Percentiles rank a stretch among this genome's conserved stretches.
phyloP scores from a whole-genome alignment of 2,329 filamentous ascomycete species.

The Endoconidiophora laricicola region DNA sequence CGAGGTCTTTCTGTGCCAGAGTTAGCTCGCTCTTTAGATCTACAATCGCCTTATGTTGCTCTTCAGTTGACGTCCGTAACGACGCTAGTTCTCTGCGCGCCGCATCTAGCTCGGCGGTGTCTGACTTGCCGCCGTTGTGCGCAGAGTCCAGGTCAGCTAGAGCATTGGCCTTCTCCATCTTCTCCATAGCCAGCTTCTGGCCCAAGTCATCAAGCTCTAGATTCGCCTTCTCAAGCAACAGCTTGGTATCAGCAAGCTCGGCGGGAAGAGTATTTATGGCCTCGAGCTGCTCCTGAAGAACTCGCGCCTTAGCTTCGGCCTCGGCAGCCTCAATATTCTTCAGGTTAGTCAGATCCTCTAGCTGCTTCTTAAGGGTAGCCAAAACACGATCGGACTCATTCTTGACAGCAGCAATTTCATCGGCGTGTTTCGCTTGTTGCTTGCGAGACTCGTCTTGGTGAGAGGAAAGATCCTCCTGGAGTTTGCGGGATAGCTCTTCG shows the following conservation, averaged over 20 bases:
- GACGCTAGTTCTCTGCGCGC: slow-evolving; percentile 33
- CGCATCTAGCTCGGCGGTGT: slow-evolving; percentile 36
- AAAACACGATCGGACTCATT: slow-evolving; percentile 17
- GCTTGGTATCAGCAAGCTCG: slow-evolving; percentile 4
- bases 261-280: slow-evolving; percentile 28
- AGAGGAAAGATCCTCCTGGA: slow-evolving; percentile 14
- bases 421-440: slow-evolving; percentile 1
- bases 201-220: slow-evolving; percentile 31
- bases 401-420: slow-evolving; percentile 14
- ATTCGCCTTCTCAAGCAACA: slow-evolving; percentile 9
- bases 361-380: slow-evolving; percentile 15
- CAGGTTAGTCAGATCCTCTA: slow-evolving; percentile 7
- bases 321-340: slow-evolving; percentile 15
- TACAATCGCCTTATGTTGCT: slow-evolving; percentile 21
- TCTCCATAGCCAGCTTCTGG: slow-evolving; percentile 38
- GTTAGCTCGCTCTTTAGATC: slow-evolving; percentile 27
- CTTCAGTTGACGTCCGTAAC: slow-evolving; percentile 30
- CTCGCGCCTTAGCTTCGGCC: slow-evolving; percentile 26
- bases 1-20: slow-evolving; percentile 34
- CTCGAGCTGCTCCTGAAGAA: slow-evolving; percentile 37
- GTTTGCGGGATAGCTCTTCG: slow-evolving; percentile 19
- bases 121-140: slow-evolving; percentile 34
- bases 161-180: slow-evolving; percentile 42
- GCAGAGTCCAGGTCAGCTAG: slow-evolving; percentile 43
- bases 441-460: not conserved